Base-by-base conservation (phyloP, 345 rosid genomes). In the Dipteronia dyeriana region DNA sequence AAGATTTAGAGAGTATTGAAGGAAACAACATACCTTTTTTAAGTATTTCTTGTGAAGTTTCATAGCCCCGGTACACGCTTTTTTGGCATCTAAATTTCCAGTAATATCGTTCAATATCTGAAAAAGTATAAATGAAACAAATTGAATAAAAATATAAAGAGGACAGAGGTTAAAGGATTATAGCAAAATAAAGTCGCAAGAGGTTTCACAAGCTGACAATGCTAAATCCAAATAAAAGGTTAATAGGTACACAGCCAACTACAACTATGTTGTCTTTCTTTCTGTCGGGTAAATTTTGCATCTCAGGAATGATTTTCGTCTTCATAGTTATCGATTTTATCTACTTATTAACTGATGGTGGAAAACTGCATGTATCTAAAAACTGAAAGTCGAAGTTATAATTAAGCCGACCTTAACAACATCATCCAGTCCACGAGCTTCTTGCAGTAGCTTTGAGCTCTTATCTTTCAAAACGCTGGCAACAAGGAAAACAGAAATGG, bases 401-500 rank as follows among this genome's bases (percentile, higher is more conserved):
- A 66, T 70, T 7, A 66, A 67, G 76, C 82, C 79, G 45, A 89
- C 99, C 98, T 90, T 92, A 78, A 96, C 93, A 70, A 96, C 97
- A 49, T 96, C 99, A 67, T 96, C 99, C 9, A 96, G 87, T 81
- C 98, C 97, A 3, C 94, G 89, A 78, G 99, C 99, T 87, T 96
- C 97, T 1, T 83, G 84, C 86, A 87, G 79, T 64, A 96, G 88
- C 87, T 77, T 90, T 45, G 97, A 77, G 84, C 98, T 94, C 88
- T 91, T 92, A 80, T 96, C 99, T 85, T 95, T 95, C 84, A 96
- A 83, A 81, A 96, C 97, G 80, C 97, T 94, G 72, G 99, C 99
- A 74, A 94, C 99, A 76, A 96, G 93, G 87, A 96, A 96, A 64
- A 94, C 86, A 12, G 99, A 90, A 72, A 96, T 94, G 70, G 99